Evolutionary conservation across 495 filamentous ascomycete species (phyloP), one percentile per base, ranked within the genome.

Genomic region (Annulohypoxylon maeteangense): DNA sequence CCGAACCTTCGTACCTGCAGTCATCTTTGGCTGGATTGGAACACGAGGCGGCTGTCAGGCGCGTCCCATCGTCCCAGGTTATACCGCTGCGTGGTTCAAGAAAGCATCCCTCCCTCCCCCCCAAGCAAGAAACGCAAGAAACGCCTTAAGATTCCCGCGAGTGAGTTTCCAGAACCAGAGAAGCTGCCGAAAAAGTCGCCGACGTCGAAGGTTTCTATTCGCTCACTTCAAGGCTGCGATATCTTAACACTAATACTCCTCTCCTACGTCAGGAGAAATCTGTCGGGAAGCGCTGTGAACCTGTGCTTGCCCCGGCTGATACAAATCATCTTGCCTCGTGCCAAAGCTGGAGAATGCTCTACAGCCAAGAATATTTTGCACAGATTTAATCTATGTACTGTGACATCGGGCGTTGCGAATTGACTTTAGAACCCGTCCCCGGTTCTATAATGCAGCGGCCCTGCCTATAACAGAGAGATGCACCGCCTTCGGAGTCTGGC

Each of bases 41-140:
- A 74, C 71, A 74, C 71, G 71, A 74, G 71, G 71, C 71, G 67
- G 63, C 71, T 70, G 63, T 57, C 58, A 63, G 48, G 67, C 67
- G 66, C 47, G 66, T 74, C 67, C 62, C 71, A 70, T 74, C 62
- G 71, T 74, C 53, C 71, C 67, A 74, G 58, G 56, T 45, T 47
- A 51, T 57, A 54, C 44, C 34, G 8, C 44, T 63, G 48, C 45
- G 45, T 67, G 71, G 71, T 67, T 67, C 67, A 67, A 63, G 29
- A 38, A 47, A 29, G 29, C 20, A 25, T n/a, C n/a, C n/a, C n/a
- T n/a, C n/a, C n/a, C n/a, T n/a, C n/a, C n/a, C 14, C 20, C 65
- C 65, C 65, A 59, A 73, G 61, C 40, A 58, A 50, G 65, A 65
- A 66, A 51, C 60, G 61, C 40, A 58, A 50, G 65, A 65, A 66